These are phyloP conservation scores for Leccinum pellstonianum DNA, from an alignment of 768 basidiomycete genomes.

Conservation along the genomic window DNA sequence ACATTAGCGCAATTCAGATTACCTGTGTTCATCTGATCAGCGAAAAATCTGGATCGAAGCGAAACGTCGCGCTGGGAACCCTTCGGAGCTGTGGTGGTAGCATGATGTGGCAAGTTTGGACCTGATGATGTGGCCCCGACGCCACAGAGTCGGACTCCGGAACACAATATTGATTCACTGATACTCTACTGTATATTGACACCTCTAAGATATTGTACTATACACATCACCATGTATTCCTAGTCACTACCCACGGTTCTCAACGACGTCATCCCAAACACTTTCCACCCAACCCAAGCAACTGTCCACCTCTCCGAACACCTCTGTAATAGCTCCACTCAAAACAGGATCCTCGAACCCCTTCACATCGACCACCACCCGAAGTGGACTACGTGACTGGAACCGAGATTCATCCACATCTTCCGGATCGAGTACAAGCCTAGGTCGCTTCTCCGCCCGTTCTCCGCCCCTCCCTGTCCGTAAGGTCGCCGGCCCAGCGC, in stretches of 20 bases:
- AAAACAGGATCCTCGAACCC: conserved; percentile 70
- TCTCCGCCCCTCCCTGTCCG: conserved; percentile 32
- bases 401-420: conserved; percentile 16
- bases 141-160: too few relatives aligned
- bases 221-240: not conserved
- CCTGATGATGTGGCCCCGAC: too few relatives aligned
- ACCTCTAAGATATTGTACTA: too few relatives aligned
- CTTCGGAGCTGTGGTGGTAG: not conserved
- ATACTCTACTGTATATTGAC: too few relatives aligned
- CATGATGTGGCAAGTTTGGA: too few relatives aligned
- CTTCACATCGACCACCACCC: conserved; percentile 38
- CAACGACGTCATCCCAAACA: conserved; percentile 52
- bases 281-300: conserved; percentile 53
- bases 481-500: conserved; percentile 25
- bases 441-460: conserved; percentile 27
- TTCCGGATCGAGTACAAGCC: conserved; percentile 26
- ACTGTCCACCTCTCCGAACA: conserved; percentile 38
- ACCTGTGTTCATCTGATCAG: not conserved
- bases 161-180: too few relatives aligned
- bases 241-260: conserved; percentile 4
- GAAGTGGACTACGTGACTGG: conserved; percentile 1
- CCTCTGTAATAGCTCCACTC: conserved; percentile 41
- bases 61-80: not conserved
- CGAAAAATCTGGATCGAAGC: not conserved
- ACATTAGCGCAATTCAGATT: too few relatives aligned